These are phyloP conservation scores for Phytophthora tubulina DNA, from an alignment of 352 stramenopile genomes.

Conservation along the genomic window DNA sequence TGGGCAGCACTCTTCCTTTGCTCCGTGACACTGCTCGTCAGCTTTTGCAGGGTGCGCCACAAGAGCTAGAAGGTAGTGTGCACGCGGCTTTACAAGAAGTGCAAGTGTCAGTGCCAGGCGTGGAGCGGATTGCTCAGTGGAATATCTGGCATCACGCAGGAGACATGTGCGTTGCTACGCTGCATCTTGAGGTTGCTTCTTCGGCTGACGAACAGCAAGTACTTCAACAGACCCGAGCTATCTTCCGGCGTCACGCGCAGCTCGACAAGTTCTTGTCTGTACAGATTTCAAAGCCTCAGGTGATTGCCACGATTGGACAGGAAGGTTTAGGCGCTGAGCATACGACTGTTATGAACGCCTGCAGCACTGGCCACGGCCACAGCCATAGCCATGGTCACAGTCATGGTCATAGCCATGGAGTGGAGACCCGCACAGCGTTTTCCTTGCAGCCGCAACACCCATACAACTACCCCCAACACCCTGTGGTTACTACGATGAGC, in stretches of 20 bases:
- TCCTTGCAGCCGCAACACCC: conserved; percentile 21
- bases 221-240: conserved; percentile 54
- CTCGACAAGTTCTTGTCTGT: conserved; percentile 72
- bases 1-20: conserved; percentile 84
- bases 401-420: conserved; percentile 36
- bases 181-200: conserved; percentile 65
- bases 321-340: conserved; percentile 17
- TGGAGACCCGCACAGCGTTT: conserved; percentile 16
- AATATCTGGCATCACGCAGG: conserved; percentile 83
- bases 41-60: conserved; percentile 73
- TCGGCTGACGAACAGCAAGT: conserved; percentile 65
- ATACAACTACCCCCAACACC: conserved; percentile 29
- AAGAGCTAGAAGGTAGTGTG: conserved; percentile 60
- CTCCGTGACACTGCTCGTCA: conserved; percentile 79
- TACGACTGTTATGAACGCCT: conserved; percentile 24
- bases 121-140: conserved; percentile 67
- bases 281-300: conserved; percentile 64
- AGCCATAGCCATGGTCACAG: conserved; percentile 33
- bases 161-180: conserved; percentile 62
- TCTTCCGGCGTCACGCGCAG: conserved; percentile 51
- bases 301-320: conserved; percentile 19
- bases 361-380: conserved; percentile 26
- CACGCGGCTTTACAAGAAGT: conserved; percentile 61
- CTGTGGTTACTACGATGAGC: conserved; percentile 51
- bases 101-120: conserved; percentile 47